Evolutionary conservation across 192 early-diverging fungal species (phyloP), one percentile per base, ranked within the genome.

Genomic region (Entophlyctis luteolus): DNA sequence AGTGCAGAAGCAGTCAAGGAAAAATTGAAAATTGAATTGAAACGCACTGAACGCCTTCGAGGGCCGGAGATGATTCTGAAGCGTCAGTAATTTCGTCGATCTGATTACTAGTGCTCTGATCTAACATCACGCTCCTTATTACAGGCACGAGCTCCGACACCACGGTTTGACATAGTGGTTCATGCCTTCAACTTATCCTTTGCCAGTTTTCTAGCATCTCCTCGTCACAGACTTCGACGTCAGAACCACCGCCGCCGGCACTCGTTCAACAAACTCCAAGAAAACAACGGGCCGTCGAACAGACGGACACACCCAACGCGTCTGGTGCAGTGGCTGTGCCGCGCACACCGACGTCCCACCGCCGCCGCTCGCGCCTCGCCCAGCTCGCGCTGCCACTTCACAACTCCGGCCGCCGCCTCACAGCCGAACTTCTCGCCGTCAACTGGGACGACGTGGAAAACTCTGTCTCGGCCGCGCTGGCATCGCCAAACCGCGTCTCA

Each of bases 11-110:
- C 27, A 16, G 18, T 18, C 8, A 63, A 63, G 42, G 60, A 63
- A n/a, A 63, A 49, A 25, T 27, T 63, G 22, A 63, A 49, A 32
- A 63, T 34, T 20, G 60, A 63, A 35, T 49, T 63, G 60, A 47
- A 63, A 32, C 18, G 48, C 31, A 63, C 60, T 10, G 60, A 63
- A n/a, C 8, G 60, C 20, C 29, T 63, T 29, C 28, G 60, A 29
- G 60, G 60, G 28, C 48, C 46, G 20, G 60, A 37, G 22, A 10
- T 59, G 5, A 22, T 59, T 14, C 32, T 63, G 31, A 63, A 46
- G 50, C 42, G 60, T 63, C n/a, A 47, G 60, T 63, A 50, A 3
- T 38, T 57, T 12, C 37, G 18, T 12, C 2, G 45, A 47, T 47
- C 22, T 47, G 22, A 16, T 47, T 47, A n/a, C 22, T 47, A 2